Percentiles rank a stretch among this genome's conserved stretches.
These are phyloP conservation scores for Gossypium gossypioides DNA, from an alignment of 441 rosid genomes.

Conservation along the genomic window DNA sequence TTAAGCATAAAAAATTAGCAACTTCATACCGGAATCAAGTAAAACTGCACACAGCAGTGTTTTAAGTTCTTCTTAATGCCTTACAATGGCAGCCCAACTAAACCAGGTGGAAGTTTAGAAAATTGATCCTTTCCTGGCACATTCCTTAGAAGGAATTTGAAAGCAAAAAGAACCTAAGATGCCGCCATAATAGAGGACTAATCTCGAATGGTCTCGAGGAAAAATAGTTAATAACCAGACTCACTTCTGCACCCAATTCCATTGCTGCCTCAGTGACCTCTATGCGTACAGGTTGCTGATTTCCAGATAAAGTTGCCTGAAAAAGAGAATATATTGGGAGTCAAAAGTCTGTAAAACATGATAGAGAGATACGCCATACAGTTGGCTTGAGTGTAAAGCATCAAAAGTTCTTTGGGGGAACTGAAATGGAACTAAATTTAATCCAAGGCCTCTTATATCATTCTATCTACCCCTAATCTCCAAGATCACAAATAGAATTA, in stretches of 20 bases:
- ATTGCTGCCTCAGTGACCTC: slow-evolving; percentile 94
- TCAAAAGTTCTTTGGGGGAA: slow-evolving; percentile 1
- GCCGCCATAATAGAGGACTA: neutral
- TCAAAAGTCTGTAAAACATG: neutral
- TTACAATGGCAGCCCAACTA: neutral
- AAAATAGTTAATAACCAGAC: slow-evolving; percentile 11
- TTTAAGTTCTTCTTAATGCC: slow-evolving; percentile 3
- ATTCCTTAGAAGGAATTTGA: neutral
- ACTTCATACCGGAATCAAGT: neutral
- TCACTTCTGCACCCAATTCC: slow-evolving; percentile 81
- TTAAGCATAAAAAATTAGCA: neutral
- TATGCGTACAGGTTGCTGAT: slow-evolving; percentile 79
- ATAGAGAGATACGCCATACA: slow-evolving; percentile 1
- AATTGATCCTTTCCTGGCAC: neutral
- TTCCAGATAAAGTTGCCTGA: slow-evolving; percentile 76
- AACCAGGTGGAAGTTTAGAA: neutral
- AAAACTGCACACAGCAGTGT: neutral
- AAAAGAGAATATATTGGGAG: slow-evolving; percentile 9
- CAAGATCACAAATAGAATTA: neutral
- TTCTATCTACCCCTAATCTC: neutral
- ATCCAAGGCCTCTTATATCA: neutral
- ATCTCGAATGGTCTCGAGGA: neutral
- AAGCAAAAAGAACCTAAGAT: neutral
- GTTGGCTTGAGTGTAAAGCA: neutral
- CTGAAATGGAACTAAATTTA: neutral